Conservation (phyloP, 306 rosid species). For the Lathyrus oleraceus region DNA sequence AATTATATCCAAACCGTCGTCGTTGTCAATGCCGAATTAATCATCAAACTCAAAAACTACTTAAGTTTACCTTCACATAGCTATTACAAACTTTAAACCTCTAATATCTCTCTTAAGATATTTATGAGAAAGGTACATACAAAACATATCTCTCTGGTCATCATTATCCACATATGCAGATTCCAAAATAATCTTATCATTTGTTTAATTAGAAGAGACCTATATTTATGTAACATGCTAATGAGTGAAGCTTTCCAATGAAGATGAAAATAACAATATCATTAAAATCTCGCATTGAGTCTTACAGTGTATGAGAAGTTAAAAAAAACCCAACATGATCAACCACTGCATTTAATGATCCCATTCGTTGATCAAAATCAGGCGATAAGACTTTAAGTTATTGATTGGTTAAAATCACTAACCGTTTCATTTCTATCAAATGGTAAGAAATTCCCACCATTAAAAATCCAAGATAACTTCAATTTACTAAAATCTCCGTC, state of each 20-base stretch:
- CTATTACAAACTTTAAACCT: too few relatives aligned
- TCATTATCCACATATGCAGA: conserved; percentile 57
- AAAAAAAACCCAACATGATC: too few relatives aligned
- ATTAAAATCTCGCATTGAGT: conserved; percentile 9
- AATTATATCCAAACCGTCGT: too few relatives aligned
- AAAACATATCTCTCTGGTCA: conserved; percentile 80
- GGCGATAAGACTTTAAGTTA: not conserved
- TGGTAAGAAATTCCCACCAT: not conserved
- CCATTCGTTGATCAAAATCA: not conserved
- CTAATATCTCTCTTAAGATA: conserved; percentile 45
- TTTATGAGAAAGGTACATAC: conserved; percentile 63
- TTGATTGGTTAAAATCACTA: not conserved
- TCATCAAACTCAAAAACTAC: too few relatives aligned
- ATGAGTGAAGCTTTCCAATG: conserved; percentile 32
- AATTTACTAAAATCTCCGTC: not conserved
- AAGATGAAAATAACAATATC: conserved; percentile 22
- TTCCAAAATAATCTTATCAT: conserved; percentile 60
- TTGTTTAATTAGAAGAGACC: conserved; percentile 58
- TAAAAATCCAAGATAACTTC: not conserved
- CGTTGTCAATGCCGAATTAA: too few relatives aligned
- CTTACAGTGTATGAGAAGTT: too few relatives aligned
- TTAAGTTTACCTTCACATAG: too few relatives aligned
- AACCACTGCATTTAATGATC: not conserved
- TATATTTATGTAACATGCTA: conserved; percentile 39
- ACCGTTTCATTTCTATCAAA: not conserved